Base-by-base conservation (phyloP, 805 yeast genomes). In the Candida boleticola region DNA sequence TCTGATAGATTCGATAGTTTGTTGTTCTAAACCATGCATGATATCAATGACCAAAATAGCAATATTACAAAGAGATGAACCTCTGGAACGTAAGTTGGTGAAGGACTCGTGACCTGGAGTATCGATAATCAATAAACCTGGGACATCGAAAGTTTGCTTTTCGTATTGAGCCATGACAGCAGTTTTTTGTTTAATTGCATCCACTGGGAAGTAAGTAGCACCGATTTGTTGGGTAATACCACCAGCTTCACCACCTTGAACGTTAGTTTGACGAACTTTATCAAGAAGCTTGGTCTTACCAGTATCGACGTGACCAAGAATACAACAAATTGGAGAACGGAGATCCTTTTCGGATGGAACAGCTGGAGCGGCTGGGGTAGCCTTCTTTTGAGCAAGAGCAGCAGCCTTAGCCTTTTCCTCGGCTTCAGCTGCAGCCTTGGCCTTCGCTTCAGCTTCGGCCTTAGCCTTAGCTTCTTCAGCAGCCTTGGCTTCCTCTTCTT, bases 31-130 rank as follows among this genome's bases (percentile, higher is more conserved):
- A 65, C 99, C 99, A 73, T 93, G 99, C 96, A 90, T 93, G 59
- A 93, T 92, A 68, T 93, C 99, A 57, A 93, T 89, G 44, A 93
- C 99, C 72, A 93, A 77, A 61, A 93, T 92, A 61, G 99, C 99
- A 71, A 93, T 93, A 77, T 93, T 93, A 89, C 99, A 93, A 55
- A 93, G 76, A 5, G 98, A 92, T 13, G 98, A 92, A 78, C 99
- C 99, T 78, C 99, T 89, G 35, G 97, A 80, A 78, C 99, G 86
- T 67, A 93, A 79, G 68, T 93, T 93, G 37, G 97, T 82, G 79
- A 93, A 93, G 47, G 98, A 90, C 78, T 93, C 99, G 88, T 93
- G 99, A 68, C 99, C 99, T 55, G 99, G 99, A 2, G 99, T 93
- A 73, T 93, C 99, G 57, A 93, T 93, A 53, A 93, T 83, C 63